Evolutionary conservation across 768 basidiomycete genomes (phyloP), one percentile per base, ranked within the genome.

Genomic region (Rhodotorula taiwanensis): DNA sequence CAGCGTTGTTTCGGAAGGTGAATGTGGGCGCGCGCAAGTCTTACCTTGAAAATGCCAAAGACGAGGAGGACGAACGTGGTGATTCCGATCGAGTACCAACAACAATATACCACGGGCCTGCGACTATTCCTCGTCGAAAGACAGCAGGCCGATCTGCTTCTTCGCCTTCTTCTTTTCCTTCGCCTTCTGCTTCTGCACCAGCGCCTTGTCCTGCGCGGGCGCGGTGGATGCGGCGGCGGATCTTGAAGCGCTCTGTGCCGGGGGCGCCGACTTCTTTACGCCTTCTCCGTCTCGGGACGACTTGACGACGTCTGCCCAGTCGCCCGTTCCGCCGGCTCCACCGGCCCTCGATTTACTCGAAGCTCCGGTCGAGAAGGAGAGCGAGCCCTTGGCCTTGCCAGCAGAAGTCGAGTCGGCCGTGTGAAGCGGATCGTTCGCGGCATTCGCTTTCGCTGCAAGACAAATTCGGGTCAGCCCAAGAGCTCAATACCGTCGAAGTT

Each of bases 301-400:
- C 28, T 55, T 57, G 15, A 68, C 50, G 20, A 60, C 66, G 27
- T 56, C 54, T 30, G 55, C 58, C 66, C 66, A 68, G 44, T 50
- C 58, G 15, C 62, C 66, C 4, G 18, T 48, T 43, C 55, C 52
- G 9, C 58, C 58, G 2, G 30, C 58, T 28, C 44, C 41, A 10
- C 15, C 41, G 8, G 41, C 11, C 23, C 42, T 55, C 5, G 45
- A 47, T 23, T 60, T 60, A 3, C 43, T 52, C 31, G 20, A 16
- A 8, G 55, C 27, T 23, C 60, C 56, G 21, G 66, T 59, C 11
- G 66, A 60, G 66, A 68, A 68, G 16, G 52, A 52, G 21, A 68
- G 62, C 1, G 66, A 68, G 4, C 62, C 62, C 11, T 41, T 55
- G 55, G 3, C n/a, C 34, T 57, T 57, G 4, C 18, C 23, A 1